Evolutionary conservation across 768 basidiomycete genomes (phyloP).

Genomic region (Lepiota subincarnata): DNA sequence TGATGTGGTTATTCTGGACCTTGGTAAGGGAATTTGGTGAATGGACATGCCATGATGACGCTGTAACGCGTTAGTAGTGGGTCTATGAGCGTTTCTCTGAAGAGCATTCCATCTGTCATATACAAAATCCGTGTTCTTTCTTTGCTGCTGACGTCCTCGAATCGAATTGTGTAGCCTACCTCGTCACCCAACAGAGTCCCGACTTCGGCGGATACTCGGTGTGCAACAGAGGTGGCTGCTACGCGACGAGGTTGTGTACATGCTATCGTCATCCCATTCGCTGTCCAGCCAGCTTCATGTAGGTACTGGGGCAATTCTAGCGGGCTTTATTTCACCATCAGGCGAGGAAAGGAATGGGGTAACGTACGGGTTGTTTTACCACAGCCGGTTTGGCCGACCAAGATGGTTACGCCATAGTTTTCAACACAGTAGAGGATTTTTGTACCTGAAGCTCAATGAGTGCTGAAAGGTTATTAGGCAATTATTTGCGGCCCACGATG

Average conservation of each 20-base stretch:
- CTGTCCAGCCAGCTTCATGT: conserved; percentile 89
- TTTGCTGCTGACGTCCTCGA: conserved; percentile 88
- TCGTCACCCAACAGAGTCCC: conserved; percentile 87
- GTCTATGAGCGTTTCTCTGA: conserved; percentile 89
- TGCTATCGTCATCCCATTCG: conserved; percentile 76
- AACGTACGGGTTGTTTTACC: conserved; percentile 95
- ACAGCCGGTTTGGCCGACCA: conserved; percentile 94
- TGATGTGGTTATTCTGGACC: conserved; percentile 3
- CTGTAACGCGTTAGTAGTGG: conserved; percentile 90
- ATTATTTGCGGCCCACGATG: conserved; percentile 53
- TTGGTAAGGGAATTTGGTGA: not conserved
- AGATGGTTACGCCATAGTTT: conserved; percentile 76
- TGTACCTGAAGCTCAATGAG: conserved; percentile 47
- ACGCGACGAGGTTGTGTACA: conserved; percentile 93
- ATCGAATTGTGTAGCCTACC: conserved; percentile 96
- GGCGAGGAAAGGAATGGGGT: conserved; percentile 9
- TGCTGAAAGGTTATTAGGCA: not conserved
- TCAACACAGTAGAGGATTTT: conserved; percentile 83
- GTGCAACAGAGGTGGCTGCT: conserved; percentile 92
- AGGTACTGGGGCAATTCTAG: conserved; percentile 95
- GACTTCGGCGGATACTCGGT: conserved; percentile 88
- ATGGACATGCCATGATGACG: conserved; percentile 77
- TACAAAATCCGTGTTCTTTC: conserved; percentile 87
- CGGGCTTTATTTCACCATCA: conserved; percentile 12
- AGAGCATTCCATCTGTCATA: conserved; percentile 98